Conservation (phyloP, 192 early-diverging fungal genomes). For the Kappamyces sp. region DNA sequence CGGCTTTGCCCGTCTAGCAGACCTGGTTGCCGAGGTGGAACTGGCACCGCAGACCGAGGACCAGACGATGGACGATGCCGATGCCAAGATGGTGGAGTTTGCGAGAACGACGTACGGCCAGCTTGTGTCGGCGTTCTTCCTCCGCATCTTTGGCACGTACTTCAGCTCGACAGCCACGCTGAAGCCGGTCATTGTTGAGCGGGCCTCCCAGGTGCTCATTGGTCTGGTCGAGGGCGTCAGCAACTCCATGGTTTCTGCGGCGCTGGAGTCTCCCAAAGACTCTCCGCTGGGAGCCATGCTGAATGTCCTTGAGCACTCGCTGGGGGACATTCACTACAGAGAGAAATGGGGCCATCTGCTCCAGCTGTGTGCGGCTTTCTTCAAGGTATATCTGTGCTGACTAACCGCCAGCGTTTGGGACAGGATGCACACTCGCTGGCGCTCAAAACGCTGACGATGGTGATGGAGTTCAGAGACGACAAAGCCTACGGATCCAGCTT, state of each 20-base stretch:
- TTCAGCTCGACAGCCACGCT: constrained; percentile 18
- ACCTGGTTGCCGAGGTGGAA: constrained; percentile 26
- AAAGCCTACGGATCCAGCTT: constrained; percentile 53
- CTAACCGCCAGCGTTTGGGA: constrained; percentile 53
- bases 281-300: constrained; percentile 39
- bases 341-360: constrained; percentile 83
- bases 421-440: constrained; percentile 52
- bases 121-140: constrained; percentile 27
- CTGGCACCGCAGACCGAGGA: constrained; percentile 5
- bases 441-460: constrained; percentile 48
- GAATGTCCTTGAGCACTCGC: constrained; percentile 20
- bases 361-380: constrained; percentile 64
- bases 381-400: constrained; percentile 31
- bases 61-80: constrained; percentile 17
- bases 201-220: constrained; percentile 65
- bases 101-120: constrained; percentile 30
- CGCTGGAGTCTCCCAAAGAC: constrained; percentile 34
- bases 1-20: constrained; percentile 66
- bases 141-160: constrained; percentile 27
- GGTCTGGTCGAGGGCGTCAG: constrained; percentile 70
- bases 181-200: constrained; percentile 37
- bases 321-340: constrained; percentile 68
- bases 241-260: constrained; percentile 63
- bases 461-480: constrained; percentile 77
- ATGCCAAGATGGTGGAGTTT: constrained; percentile 20